These are phyloP conservation scores for Chalciporus sp. DNA, from an alignment of 1,284 basidiomycete species.

Conservation along the genomic window DNA sequence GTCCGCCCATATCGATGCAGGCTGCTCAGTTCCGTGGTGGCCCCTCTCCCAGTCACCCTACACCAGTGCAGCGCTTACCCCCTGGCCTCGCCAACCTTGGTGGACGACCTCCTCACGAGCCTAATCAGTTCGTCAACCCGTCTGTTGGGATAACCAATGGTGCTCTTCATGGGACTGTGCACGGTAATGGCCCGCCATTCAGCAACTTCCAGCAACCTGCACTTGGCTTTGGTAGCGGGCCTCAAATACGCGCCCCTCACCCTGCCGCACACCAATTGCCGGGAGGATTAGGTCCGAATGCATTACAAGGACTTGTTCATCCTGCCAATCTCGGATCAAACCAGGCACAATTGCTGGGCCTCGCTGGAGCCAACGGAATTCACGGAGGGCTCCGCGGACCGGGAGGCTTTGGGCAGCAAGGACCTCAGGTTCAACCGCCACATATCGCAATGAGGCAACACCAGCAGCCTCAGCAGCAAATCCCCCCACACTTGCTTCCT, in stretches of 20 bases:
- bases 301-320: slow-evolving; percentile 48
- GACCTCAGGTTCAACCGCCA: slow-evolving; percentile 45
- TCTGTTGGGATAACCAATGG: slow-evolving; percentile 48
- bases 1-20: slow-evolving; percentile 58
- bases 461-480: slow-evolving; percentile 42
- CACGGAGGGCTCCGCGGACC: slow-evolving; percentile 44
- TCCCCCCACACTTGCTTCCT: slow-evolving; percentile 61
- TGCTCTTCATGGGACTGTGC: slow-evolving; percentile 48
- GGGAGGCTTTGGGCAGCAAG: slow-evolving; percentile 56
- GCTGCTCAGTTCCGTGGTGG: slow-evolving; percentile 68
- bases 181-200: slow-evolving; percentile 52
- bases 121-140: slow-evolving; percentile 62
- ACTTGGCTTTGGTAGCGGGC: slow-evolving; percentile 48
- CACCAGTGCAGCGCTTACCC: slow-evolving; percentile 63
- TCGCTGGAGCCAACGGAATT: slow-evolving; percentile 41
- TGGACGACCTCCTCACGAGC: slow-evolving; percentile 76
- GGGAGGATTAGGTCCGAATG: slow-evolving; percentile 44
- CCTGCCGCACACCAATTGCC: slow-evolving; percentile 53
- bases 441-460: slow-evolving; percentile 45
- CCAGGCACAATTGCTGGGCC: slow-evolving; percentile 47
- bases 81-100: slow-evolving; percentile 84
- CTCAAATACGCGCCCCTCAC: slow-evolving; percentile 54
- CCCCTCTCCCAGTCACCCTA: slow-evolving; percentile 60
- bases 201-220: slow-evolving; percentile 49
- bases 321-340: slow-evolving; percentile 52